Evolutionary conservation across 805 yeast genomes (phyloP).

Genomic region (Hanseniaspora lindneri): DNA sequence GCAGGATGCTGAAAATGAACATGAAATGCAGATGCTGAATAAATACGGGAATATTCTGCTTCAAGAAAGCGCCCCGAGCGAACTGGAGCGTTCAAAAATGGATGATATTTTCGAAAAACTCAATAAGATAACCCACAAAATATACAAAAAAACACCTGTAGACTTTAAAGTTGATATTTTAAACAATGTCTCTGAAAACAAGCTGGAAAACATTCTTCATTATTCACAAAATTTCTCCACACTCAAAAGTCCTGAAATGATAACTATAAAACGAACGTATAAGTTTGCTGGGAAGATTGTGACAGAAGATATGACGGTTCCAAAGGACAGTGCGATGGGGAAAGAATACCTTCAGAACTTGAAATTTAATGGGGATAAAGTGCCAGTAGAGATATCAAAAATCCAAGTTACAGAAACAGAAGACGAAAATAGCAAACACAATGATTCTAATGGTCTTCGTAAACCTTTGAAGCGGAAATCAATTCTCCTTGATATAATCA

Average conservation of each 20-base stretch:
- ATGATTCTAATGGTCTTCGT: slow-evolving; percentile 33
- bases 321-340: slow-evolving; percentile 71
- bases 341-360: slow-evolving; percentile 59
- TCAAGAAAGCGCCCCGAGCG: slow-evolving; percentile 20
- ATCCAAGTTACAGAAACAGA: slow-evolving; percentile 17
- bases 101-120: slow-evolving; percentile 12
- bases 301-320: slow-evolving; percentile 69
- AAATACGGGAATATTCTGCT: slow-evolving; percentile 23
- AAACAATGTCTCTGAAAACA: slow-evolving; percentile 1
- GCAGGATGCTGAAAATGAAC: slow-evolving; percentile 30
- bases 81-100: neutral
- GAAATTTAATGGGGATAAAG: slow-evolving; percentile 27
- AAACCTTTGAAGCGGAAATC: slow-evolving; percentile 63
- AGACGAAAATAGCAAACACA: slow-evolving; percentile 6
- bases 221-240: neutral
- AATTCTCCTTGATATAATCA: slow-evolving; percentile 61
- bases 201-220: neutral
- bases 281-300: slow-evolving; percentile 81
- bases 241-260: slow-evolving; percentile 31
- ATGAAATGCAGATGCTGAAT: slow-evolving; percentile 32
- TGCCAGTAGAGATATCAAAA: slow-evolving; percentile 17
- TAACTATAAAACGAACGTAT: slow-evolving; percentile 64
- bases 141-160: slow-evolving; percentile 15
- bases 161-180: slow-evolving; percentile 15
- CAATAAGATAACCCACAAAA: neutral